Base-by-base conservation (phyloP, 352 stramenopile genomes). In the Globisporangium polare region DNA sequence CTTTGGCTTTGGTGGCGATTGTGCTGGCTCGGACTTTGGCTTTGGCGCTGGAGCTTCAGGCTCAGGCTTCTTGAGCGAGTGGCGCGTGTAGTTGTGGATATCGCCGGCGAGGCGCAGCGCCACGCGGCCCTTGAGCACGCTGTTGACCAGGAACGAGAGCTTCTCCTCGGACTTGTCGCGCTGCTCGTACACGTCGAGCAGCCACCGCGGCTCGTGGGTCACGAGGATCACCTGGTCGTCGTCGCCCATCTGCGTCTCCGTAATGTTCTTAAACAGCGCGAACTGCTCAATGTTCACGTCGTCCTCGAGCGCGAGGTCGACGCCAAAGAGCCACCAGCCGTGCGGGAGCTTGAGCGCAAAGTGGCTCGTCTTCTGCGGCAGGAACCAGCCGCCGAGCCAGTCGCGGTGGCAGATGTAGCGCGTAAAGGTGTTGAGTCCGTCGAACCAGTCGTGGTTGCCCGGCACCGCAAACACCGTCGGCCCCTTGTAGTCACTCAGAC, bases 381-480 rank as follows among this genome's bases (percentile, higher is more conserved):
- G 73, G 1, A 96, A 67, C 93, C 93, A 98, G 6, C 92, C 93
- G 20, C 91, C 93, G 2, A 97, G 83, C 88, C 90, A 98, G 54
- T 97, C 89, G 43, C 91, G 78, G 29, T 95, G 86, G 57, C 92
- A 90, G 64, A 98, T 88, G 63, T 91, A 97, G 24, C 92, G 81
- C 27, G 80, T 97, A 53, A 94, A 98, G 10, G 92, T 97, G 60
- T 94, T 92, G 22, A 98, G 74, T 17, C 93, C 93, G 65, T 98
- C 93, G 66, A 97, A 96, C 91, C 93, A 98, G 63, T 98, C 93
- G 67, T 98, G 93, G 65, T 98, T 98, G 0, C 93, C 90, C 2
- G 86, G 86, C 56, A 95, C 89, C 18, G 84, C 84, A 61, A 95
- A 94, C 20, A 74, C 83, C 2, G 72, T 92, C 12, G 80, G 84